Percentiles rank a stretch among this genome's conserved stretches.
These are phyloP conservation scores for Candida incommunis DNA, from an alignment of 805 yeast species.

Conservation along the genomic window DNA sequence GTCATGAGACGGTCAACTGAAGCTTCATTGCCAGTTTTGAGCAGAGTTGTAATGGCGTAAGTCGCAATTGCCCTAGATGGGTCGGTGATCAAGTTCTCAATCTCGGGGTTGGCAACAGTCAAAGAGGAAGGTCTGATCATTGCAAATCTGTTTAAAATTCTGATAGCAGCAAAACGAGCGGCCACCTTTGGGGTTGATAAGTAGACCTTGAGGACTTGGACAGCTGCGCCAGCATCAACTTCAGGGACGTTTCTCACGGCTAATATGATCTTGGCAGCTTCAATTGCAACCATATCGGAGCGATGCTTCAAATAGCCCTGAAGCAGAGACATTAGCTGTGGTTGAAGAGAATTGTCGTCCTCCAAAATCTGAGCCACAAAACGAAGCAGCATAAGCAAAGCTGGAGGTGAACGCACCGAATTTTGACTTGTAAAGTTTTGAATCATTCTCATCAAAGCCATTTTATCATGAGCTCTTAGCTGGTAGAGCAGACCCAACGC, in stretches of 20 bases:
- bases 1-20: conserved; percentile 79
- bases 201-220: conserved; percentile 59
- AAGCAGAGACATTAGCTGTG: conserved; percentile 49
- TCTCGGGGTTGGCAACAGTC: conserved; percentile 60
- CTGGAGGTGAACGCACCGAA: conserved; percentile 62
- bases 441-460: conserved; percentile 85
- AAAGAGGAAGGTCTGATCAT: conserved; percentile 65
- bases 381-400: conserved; percentile 74
- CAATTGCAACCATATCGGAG: conserved; percentile 81
- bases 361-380: conserved; percentile 57
- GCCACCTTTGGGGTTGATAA: conserved; percentile 81
- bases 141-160: conserved; percentile 77
- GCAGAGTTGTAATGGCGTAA: conserved; percentile 88
- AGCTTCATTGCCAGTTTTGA: conserved; percentile 88
- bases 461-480: conserved; percentile 78
- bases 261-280: conserved; percentile 70
- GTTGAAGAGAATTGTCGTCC: conserved; percentile 54
- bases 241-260: conserved; percentile 40
- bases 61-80: conserved; percentile 86
- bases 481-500: conserved; percentile 85
- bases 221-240: conserved; percentile 47
- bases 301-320: conserved; percentile 62
- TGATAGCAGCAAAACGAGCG: conserved; percentile 83
- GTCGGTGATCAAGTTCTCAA: conserved; percentile 79
- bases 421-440: conserved; percentile 52